Conservation (phyloP, 805 yeast genomes). For the Suhomyces sp. region DNA sequence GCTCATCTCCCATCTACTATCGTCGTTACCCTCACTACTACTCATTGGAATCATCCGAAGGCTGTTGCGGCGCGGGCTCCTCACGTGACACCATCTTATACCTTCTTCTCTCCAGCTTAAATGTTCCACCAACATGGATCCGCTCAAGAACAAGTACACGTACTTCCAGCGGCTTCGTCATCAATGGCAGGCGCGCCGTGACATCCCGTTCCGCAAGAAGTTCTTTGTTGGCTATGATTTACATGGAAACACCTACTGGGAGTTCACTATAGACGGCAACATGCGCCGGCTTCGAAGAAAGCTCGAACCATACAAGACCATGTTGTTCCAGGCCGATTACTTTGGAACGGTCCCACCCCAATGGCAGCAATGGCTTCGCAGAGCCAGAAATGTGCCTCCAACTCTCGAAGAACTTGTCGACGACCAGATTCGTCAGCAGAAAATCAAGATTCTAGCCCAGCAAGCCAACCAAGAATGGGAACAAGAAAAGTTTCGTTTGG, state of each 20-base stretch:
- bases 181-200: constrained; percentile 58
- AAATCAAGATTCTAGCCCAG: constrained; percentile 48
- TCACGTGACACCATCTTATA: background rate
- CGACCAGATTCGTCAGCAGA: constrained; percentile 56
- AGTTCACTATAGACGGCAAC: constrained; percentile 55
- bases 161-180: constrained; percentile 48
- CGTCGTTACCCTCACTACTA: background rate
- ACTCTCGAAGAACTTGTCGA: constrained; percentile 55
- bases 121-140: constrained; percentile 40
- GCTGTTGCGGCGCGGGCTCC: background rate
- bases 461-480: constrained; percentile 45
- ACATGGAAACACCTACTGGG: constrained; percentile 88
- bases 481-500: constrained; percentile 32
- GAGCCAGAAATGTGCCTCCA: constrained; percentile 60
- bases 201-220: constrained; percentile 64
- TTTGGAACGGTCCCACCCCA: constrained; percentile 60
- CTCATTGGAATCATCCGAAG: background rate
- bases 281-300: constrained; percentile 58
- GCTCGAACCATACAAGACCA: constrained; percentile 51
- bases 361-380: constrained; percentile 80
- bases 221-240: constrained; percentile 77
- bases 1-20: background rate
- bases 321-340: constrained; percentile 54
- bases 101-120: background rate
- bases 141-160: constrained; percentile 47